Evolutionary conservation across 805 yeast species (phyloP).

Genomic region (Candida nitratophila): DNA sequence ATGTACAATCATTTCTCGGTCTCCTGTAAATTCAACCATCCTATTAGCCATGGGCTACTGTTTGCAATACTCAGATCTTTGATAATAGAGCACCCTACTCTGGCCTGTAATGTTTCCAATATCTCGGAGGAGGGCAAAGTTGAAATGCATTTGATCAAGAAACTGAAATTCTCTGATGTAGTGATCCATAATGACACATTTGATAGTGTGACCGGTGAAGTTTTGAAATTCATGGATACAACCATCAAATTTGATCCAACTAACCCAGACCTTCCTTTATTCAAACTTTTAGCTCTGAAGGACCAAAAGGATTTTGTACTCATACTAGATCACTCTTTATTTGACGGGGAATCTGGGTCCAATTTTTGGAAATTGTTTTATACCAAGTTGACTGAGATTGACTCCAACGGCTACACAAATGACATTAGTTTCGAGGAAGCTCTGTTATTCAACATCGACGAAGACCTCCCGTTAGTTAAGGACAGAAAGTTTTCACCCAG

Average conservation of each 20-base stretch:
- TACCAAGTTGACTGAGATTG: not conserved
- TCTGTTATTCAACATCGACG: not conserved
- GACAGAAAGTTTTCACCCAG: not conserved
- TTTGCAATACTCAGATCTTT: not conserved
- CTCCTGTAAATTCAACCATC: not conserved
- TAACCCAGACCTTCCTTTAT: not conserved
- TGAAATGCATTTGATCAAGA: not conserved
- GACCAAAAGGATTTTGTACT: not conserved
- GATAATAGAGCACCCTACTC: not conserved
- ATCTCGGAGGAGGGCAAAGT: not conserved
- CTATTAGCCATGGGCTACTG: not conserved
- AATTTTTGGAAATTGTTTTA: slow-evolving; percentile 1
- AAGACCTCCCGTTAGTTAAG: not conserved
- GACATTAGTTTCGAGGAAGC: not conserved
- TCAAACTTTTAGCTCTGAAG: not conserved
- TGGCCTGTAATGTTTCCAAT: slow-evolving; percentile 1
- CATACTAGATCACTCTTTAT: not conserved
- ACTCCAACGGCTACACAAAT: not conserved
- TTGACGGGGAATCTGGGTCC: slow-evolving; percentile 1
- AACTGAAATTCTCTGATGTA: not conserved
- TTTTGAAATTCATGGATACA: not conserved
- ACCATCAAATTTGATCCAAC: not conserved
- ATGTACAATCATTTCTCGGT: slow-evolving; percentile 1
- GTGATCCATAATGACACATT: not conserved
- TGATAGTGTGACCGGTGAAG: not conserved